Base-by-base conservation (phyloP, 1,284 basidiomycete genomes). In the Rugosomyces carneus region DNA sequence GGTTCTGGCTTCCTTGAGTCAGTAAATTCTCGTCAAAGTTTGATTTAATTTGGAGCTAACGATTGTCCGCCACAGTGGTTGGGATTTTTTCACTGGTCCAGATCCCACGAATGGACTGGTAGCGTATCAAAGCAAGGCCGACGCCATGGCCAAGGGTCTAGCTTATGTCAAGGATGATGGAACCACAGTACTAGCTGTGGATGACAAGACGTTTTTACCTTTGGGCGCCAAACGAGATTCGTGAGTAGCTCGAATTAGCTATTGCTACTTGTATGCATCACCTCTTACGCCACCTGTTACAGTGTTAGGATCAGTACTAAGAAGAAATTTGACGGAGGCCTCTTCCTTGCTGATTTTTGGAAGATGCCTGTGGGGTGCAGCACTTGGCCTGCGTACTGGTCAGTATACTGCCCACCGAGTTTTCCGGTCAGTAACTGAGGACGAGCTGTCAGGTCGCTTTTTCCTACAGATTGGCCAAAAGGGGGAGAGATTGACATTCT, bases 341-440 rank as follows among this genome's bases (percentile, higher is more conserved):
- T 93, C 19, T 84, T 92, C 64, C 78, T 93, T 49, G 73, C 86
- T n/a, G 89, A 93, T 60, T 74, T 91, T 51, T 68, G 64, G 43
- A 64, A 76, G 13, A 89, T 89, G 81, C 88, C 90, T 1, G 75
- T 78, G 56, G 89, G 89, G 0, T 90, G 87, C 62, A 77, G 78
- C 37, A 76, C 83, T 35, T 93, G 89, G 89, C 89, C 89, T 42
- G 89, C 89, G 19, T 89, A 73, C 64, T 76, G 71, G 70, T 58
- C 24, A 36, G 53, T 47, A n/a, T n/a, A n/a, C n/a, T n/a, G n/a
- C n/a, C n/a, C n/a, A n/a, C n/a, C n/a, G n/a, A n/a, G n/a, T n/a
- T n/a, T n/a, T n/a, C n/a, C n/a, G n/a, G n/a, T n/a, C n/a, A n/a
- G n/a, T n/a, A n/a, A n/a, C n/a, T n/a, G n/a, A n/a, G n/a, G n/a